Evolutionary conservation across 306 rosid species (phyloP).

Genomic region (Pyrus bretschneideri): DNA sequence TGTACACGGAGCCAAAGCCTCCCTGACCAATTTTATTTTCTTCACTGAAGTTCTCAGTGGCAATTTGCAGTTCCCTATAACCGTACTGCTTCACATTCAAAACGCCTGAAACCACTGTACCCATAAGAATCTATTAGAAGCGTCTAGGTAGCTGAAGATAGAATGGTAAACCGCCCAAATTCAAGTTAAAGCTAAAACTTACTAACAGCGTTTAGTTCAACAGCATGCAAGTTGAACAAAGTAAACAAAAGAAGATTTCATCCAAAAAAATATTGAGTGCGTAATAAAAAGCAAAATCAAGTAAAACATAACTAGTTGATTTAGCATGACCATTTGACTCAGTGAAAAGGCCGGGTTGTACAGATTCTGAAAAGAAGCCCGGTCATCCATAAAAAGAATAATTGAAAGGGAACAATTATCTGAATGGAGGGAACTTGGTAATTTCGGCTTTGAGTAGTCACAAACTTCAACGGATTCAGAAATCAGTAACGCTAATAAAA

Average conservation of each 20-base stretch:
- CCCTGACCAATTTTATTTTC: slow-evolving; percentile 71
- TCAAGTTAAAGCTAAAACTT: not conserved
- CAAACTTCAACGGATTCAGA: not conserved
- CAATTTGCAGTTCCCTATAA: slow-evolving; percentile 53
- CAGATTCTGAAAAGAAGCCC: not conserved
- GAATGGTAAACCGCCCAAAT: not conserved
- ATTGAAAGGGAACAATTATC: not conserved
- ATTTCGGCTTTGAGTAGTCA: not conserved
- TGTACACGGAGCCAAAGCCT: slow-evolving; percentile 85
- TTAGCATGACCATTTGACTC: slow-evolving; percentile 1
- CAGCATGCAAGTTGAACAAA: not conserved
- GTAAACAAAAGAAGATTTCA: not conserved
- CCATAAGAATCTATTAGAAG: slow-evolving; percentile 1
- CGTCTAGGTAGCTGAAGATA: not conserved
- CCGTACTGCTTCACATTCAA: slow-evolving; percentile 46
- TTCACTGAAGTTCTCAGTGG: slow-evolving; percentile 45
- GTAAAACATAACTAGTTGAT: not conserved
- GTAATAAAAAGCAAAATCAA: not conserved
- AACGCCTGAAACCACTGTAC: slow-evolving; percentile 45
- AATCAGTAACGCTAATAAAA: not conserved
- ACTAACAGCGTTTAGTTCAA: not conserved
- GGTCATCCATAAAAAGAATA: not conserved
- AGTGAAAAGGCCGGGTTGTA: not conserved
- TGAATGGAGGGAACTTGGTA: not conserved
- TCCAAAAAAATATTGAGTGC: not conserved